A percentile compares a stretch with the other conserved stretches of the same genome.
Conservation (phyloP, 352 stramenopile genomes). For the Globisporangium cystogenes region DNA sequence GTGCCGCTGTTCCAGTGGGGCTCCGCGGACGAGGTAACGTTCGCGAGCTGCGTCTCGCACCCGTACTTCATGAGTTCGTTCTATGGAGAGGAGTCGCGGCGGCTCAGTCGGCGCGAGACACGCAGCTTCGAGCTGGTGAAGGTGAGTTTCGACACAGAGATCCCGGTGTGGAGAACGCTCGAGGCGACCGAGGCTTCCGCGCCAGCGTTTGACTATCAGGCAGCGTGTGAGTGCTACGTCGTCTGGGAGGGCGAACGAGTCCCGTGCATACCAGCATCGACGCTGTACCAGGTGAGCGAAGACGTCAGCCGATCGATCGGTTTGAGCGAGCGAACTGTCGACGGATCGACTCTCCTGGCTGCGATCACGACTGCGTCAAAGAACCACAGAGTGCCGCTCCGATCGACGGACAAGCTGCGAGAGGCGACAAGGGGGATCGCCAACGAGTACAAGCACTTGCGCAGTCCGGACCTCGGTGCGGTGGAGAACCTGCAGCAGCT, state of each 20-base stretch:
- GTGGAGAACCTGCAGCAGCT: slow-evolving; percentile 37
- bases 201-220: slow-evolving; percentile 11
- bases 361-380: slow-evolving; percentile 26
- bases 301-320: slow-evolving; percentile 26
- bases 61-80: slow-evolving; percentile 76
- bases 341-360: slow-evolving; percentile 29
- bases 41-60: slow-evolving; percentile 57
- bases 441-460: slow-evolving; percentile 31
- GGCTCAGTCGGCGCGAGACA: slow-evolving; percentile 36
- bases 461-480: slow-evolving; percentile 29
- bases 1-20: slow-evolving; percentile 34
- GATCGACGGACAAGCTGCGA: slow-evolving; percentile 17
- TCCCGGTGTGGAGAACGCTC: slow-evolving; percentile 64
- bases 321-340: slow-evolving; percentile 43
- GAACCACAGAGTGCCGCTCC: slow-evolving; percentile 13
- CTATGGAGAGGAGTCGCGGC: slow-evolving; percentile 46
- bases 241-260: slow-evolving; percentile 26
- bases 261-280: slow-evolving; percentile 24
- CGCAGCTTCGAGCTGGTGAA: slow-evolving; percentile 71
- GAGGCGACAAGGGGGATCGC: slow-evolving; percentile 14
- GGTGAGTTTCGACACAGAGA: slow-evolving; percentile 51
- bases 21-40: slow-evolving; percentile 25
- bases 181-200: slow-evolving; percentile 10
- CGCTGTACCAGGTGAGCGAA: slow-evolving; percentile 27
- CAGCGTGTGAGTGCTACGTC: slow-evolving; percentile 28